Evolutionary conservation across 768 basidiomycete species (phyloP).

Genomic region (Podaxis sp.): DNA sequence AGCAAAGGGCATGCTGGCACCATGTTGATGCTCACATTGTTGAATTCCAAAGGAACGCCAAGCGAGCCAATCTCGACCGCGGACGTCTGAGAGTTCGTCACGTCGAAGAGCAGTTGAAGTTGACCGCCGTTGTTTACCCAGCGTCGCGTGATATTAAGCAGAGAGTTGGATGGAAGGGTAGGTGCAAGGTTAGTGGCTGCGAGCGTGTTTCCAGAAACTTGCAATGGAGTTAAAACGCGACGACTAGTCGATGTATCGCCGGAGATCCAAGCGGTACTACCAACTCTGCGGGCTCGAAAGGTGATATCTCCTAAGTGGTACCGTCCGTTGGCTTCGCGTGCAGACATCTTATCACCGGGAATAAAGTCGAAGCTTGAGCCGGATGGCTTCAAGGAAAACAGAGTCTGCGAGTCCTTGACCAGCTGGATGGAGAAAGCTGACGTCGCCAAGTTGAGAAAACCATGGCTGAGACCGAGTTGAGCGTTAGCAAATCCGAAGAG

Average conservation of each 20-base stretch:
- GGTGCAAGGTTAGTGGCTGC: constrained; percentile 49
- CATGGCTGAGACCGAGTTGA: constrained; percentile 41
- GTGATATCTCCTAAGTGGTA: constrained; percentile 59
- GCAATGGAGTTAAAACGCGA: constrained; percentile 32
- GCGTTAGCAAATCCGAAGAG: constrained; percentile 5
- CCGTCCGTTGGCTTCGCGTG: constrained; percentile 44
- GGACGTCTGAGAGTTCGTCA: constrained; percentile 42
- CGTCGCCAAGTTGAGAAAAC: constrained; percentile 45
- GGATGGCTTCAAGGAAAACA: constrained; percentile 48
- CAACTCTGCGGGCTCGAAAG: constrained; percentile 45
- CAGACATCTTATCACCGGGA: constrained; percentile 48
- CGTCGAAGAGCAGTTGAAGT: constrained; percentile 48
- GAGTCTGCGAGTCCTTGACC: constrained; percentile 55
- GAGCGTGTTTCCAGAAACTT: constrained; percentile 41
- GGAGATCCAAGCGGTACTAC: constrained; percentile 42
- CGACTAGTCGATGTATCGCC: constrained; percentile 46
- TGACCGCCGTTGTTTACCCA: constrained; percentile 43
- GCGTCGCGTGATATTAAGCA: constrained; percentile 48
- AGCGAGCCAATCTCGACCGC: constrained; percentile 54
- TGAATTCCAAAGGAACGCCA: constrained; percentile 53
- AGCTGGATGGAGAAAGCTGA: constrained; percentile 43
- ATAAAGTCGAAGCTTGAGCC: constrained; percentile 47
- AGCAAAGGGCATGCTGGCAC: neutral
- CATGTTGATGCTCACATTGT: constrained; percentile 38
- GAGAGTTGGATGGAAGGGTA: constrained; percentile 42